Evolutionary conservation across 2,329 filamentous ascomycete species (phyloP).

Genomic region (Plenodomus lindquistii): DNA sequence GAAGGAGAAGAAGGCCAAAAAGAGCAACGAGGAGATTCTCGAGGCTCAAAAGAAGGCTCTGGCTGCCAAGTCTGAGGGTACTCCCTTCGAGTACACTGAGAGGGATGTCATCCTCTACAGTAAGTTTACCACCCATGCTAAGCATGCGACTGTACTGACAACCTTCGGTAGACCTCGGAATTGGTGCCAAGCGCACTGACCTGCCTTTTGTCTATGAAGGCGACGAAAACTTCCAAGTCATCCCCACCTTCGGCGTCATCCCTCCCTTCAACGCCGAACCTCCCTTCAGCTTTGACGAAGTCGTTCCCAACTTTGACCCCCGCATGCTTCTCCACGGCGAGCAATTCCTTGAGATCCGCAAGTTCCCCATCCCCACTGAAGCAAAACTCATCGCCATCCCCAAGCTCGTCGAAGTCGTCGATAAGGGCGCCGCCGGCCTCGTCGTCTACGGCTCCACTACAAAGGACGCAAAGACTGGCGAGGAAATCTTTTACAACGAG

Average conservation of each 20-base stretch:
- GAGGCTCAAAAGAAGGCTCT: conserved; percentile 76
- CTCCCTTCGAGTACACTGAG: conserved; percentile 81
- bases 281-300: conserved; percentile 77
- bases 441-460: conserved; percentile 81
- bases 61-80: conserved; percentile 70
- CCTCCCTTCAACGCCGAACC: conserved; percentile 85
- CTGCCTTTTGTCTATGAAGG: conserved; percentile 89
- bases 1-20: conserved; percentile 50
- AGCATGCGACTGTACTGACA: conserved; percentile 20
- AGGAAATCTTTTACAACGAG: conserved; percentile 97
- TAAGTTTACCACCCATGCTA: conserved; percentile 23
- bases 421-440: conserved; percentile 90
- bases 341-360: conserved; percentile 93
- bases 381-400: conserved; percentile 75
- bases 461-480: conserved; percentile 79
- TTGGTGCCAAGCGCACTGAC: conserved; percentile 89
- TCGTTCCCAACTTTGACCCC: conserved; percentile 94
- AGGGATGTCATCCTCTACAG: conserved; percentile 91
- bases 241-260: conserved; percentile 95
- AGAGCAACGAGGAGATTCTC: conserved; percentile 69
- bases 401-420: conserved; percentile 88
- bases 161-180: conserved; percentile 65
- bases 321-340: conserved; percentile 99
- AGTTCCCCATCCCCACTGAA: conserved; percentile 87
- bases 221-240: conserved; percentile 85